A percentile compares a stretch with the other conserved stretches of the same genome.
These are phyloP conservation scores for Globisporangium paroecandrum DNA, from an alignment of 352 stramenopile genomes.

Conservation along the genomic window DNA sequence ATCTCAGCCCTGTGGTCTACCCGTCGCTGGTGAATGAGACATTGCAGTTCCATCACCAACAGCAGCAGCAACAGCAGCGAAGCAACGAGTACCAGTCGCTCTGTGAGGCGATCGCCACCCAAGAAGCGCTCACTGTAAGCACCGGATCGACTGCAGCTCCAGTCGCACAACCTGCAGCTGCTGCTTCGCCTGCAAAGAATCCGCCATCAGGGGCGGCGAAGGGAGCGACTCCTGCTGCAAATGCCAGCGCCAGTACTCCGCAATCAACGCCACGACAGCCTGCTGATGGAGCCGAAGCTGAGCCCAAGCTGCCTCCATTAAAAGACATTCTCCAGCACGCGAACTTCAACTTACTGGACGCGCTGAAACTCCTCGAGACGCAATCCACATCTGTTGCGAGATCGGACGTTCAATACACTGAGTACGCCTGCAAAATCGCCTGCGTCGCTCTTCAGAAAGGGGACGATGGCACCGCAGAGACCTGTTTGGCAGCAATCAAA, in stretches of 20 bases:
- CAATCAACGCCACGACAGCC: slow-evolving; percentile 13
- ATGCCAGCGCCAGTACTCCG: slow-evolving; percentile 1
- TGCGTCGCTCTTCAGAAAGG: slow-evolving; percentile 19
- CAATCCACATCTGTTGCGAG: not conserved
- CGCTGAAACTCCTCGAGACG: slow-evolving; percentile 26
- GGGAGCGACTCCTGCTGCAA: slow-evolving; percentile 4
- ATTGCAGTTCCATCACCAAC: not conserved
- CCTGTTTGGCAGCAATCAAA: slow-evolving; percentile 41
- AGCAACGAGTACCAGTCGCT: slow-evolving; percentile 17
- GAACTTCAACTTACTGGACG: slow-evolving; percentile 29
- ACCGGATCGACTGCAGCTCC: not conserved
- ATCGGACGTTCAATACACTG: slow-evolving; percentile 21
- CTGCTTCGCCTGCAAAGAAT: not conserved
- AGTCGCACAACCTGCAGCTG: not conserved
- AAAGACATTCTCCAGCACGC: slow-evolving; percentile 34
- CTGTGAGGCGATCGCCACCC: slow-evolving; percentile 9
- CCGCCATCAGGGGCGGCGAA: not conserved
- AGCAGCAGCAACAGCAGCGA: not conserved
- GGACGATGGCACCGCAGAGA: slow-evolving; percentile 18
- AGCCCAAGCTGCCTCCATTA: slow-evolving; percentile 25
- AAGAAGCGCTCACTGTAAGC: slow-evolving; percentile 1
- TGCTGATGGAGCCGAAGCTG: slow-evolving; percentile 1
- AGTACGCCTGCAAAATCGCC: slow-evolving; percentile 40
- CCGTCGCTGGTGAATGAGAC: slow-evolving; percentile 21
- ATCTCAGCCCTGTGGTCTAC: slow-evolving; percentile 21